Conservation (phyloP, 768 basidiomycete species). For the Lentinula sp. region DNA sequence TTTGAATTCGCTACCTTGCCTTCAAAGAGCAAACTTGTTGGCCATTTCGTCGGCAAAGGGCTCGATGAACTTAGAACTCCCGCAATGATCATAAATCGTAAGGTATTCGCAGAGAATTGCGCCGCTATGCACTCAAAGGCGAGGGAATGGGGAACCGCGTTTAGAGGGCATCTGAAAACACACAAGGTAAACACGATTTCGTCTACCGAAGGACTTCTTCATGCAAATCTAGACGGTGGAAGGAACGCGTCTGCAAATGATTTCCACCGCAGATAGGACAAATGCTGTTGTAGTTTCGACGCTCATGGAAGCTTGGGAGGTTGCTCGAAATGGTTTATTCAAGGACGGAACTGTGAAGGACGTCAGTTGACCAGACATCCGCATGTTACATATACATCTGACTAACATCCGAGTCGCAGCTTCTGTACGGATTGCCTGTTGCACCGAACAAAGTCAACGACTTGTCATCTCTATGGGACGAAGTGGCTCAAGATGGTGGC, state of each 20-base stretch:
- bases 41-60: constrained; percentile 52
- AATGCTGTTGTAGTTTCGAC: constrained; percentile 76
- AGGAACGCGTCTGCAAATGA: constrained; percentile 65
- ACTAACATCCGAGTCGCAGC: constrained; percentile 39
- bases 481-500: constrained; percentile 49
- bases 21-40: constrained; percentile 41
- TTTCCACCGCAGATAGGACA: constrained; percentile 45
- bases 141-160: constrained; percentile 58
- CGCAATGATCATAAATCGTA: constrained; percentile 71
- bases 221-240: constrained; percentile 53
- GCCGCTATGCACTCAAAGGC: constrained; percentile 64
- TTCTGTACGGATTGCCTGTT: constrained; percentile 77
- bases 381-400: background rate
- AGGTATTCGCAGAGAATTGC: constrained; percentile 69
- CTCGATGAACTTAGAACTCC: constrained; percentile 65
- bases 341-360: constrained; percentile 72
- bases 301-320: constrained; percentile 74
- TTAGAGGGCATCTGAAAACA: constrained; percentile 82
- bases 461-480: constrained; percentile 52
- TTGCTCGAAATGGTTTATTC: constrained; percentile 61
- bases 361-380: constrained; percentile 35
- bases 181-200: constrained; percentile 51
- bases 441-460: constrained; percentile 67
- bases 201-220: background rate
- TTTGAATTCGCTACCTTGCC: constrained; percentile 32